Conservation (phyloP, 129 eudicot genomes). For the Dittrichia graveolens region DNA sequence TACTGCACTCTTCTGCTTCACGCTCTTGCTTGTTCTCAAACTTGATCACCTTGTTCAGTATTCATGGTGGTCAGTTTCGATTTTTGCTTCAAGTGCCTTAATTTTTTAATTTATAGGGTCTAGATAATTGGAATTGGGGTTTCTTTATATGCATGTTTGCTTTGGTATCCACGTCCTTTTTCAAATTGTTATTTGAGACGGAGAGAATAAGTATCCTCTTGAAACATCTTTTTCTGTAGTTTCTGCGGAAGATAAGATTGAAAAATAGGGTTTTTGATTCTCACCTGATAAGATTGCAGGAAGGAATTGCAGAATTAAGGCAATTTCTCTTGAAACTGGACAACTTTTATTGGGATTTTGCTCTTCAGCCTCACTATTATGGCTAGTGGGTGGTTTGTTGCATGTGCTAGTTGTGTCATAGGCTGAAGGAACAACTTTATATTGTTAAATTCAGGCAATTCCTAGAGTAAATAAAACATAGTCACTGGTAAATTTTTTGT, state of each 20-base stretch:
- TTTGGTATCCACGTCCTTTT: not conserved
- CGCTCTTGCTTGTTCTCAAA: conserved; percentile 51
- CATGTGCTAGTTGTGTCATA: not conserved
- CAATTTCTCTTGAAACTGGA: conserved; percentile 11
- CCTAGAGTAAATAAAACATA: not conserved
- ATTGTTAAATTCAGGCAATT: not conserved
- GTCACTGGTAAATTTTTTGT: not conserved
- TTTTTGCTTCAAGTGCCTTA: not conserved
- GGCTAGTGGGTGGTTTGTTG: not conserved
- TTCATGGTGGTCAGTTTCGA: conserved; percentile 51
- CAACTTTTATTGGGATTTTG: not conserved
- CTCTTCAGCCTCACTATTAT: not conserved
- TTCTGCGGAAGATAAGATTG: not conserved
- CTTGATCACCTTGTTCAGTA: conserved; percentile 41
- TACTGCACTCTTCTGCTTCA: conserved; percentile 48
- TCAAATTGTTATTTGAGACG: not conserved
- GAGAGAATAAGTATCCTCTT: too few species aligned
- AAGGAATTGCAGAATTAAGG: conserved; percentile 1
- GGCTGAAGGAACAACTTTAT: conserved; percentile 4
- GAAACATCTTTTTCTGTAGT: too few species aligned
- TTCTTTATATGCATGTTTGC: conserved; percentile 8
- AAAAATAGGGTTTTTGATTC: conserved; percentile 10
- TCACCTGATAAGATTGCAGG: not conserved
- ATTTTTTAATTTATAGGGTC: conserved; percentile 17
- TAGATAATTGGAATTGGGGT: not conserved